A percentile compares a stretch with the other conserved stretches of the same genome.
Conservation (phyloP, 108 stramenopile genomes). For the Hondaea fermentalgiana region DNA sequence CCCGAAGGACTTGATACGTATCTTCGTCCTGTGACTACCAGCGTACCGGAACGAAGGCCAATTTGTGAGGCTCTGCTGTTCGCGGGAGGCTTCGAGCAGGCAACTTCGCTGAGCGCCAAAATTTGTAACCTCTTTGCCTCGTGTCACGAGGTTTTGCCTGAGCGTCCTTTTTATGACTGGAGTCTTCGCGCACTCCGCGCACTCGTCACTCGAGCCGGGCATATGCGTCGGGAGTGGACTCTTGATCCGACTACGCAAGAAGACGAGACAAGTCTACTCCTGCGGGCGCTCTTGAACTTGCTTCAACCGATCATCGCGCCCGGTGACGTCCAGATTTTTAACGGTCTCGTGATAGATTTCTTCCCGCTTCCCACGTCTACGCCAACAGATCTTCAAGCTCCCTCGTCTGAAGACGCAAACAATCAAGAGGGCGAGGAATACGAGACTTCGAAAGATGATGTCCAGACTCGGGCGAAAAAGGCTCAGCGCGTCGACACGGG, state of each 20-base stretch:
- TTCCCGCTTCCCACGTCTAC: slow-evolving; percentile 32
- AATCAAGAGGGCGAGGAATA: too few relatives aligned
- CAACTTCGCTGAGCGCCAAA: slow-evolving; percentile 61
- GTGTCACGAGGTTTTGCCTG: slow-evolving; percentile 57
- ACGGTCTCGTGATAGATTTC: slow-evolving; percentile 52
- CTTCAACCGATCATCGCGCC: slow-evolving; percentile 62
- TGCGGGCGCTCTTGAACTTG: slow-evolving; percentile 63
- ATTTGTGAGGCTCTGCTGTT: slow-evolving; percentile 70
- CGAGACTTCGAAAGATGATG: too few relatives aligned
- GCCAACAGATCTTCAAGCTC: too few relatives aligned
- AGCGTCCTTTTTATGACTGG: slow-evolving; percentile 64
- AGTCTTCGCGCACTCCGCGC: slow-evolving; percentile 62
- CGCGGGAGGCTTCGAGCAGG: slow-evolving; percentile 60
- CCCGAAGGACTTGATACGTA: slow-evolving; percentile 62
- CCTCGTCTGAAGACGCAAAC: too few relatives aligned
- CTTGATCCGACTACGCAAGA: slow-evolving; percentile 45
- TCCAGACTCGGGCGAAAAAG: too few relatives aligned
- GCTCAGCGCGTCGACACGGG: slow-evolving; percentile 37
- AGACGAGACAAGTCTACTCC: slow-evolving; percentile 47
- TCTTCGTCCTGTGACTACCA: slow-evolving; percentile 63
- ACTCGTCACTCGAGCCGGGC: slow-evolving; percentile 60
- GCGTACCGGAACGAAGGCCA: slow-evolving; percentile 61
- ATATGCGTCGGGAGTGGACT: slow-evolving; percentile 32
- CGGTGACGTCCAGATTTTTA: slow-evolving; percentile 57
- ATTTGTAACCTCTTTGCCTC: slow-evolving; percentile 59